These are phyloP conservation scores for Epichloe bromicola DNA, from an alignment of 2,329 filamentous ascomycete species.

Conservation along the genomic window DNA sequence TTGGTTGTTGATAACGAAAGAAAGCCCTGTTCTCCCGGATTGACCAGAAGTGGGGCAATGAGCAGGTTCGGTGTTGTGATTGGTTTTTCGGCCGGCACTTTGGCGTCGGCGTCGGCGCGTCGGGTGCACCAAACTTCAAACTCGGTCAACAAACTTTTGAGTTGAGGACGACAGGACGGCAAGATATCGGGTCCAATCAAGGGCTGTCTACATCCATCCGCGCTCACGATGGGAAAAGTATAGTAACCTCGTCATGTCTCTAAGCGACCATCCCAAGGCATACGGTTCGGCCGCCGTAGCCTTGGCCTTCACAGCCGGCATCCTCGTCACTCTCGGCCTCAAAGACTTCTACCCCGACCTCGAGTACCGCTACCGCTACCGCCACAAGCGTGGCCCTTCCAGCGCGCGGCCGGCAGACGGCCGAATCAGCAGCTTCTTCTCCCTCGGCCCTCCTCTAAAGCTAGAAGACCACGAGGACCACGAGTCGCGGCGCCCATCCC, in stretches of 20 bases:
- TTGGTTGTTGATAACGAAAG: background rate
- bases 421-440: constrained; percentile 30
- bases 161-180: too few relatives aligned
- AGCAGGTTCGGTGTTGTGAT: background rate
- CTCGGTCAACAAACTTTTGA: too few relatives aligned
- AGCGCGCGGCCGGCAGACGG: constrained; percentile 3
- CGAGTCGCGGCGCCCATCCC: constrained; percentile 21
- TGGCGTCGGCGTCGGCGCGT: too few relatives aligned
- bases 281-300: constrained; percentile 54
- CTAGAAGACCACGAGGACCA: constrained; percentile 48
- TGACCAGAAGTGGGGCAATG: background rate
- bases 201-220: background rate
- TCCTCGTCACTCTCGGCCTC: constrained; percentile 62
- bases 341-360: constrained; percentile 71
- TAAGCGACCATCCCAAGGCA: constrained; percentile 46
- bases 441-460: constrained; percentile 32
- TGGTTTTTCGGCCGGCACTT: background rate
- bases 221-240: background rate
- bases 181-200: background rate
- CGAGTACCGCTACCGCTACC: constrained; percentile 48
- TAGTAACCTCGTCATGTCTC: constrained; percentile 33
- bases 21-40: background rate
- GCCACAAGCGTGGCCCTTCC: constrained; percentile 24
- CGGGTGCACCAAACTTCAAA: too few relatives aligned
- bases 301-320: constrained; percentile 63